Percentiles rank a stretch among this genome's conserved stretches.
phyloP scores from a whole-genome alignment of 164 flowering plant genomes.

The Taxillus chinensis region DNA sequence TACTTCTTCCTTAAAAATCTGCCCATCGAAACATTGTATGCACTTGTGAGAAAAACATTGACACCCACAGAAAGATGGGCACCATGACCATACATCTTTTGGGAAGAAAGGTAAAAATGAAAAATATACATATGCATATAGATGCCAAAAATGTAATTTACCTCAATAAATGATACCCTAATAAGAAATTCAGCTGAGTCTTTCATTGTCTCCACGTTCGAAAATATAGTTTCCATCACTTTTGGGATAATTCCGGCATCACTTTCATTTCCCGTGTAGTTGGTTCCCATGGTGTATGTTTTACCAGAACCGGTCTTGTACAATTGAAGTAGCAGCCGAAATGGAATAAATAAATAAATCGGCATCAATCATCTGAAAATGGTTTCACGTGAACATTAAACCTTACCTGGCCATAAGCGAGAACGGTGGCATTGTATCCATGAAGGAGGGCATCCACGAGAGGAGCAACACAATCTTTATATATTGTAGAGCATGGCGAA shows the following conservation, averaged over 20 bases:
- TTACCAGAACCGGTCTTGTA: slow-evolving; percentile 95
- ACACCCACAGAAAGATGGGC: background rate
- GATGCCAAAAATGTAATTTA: slow-evolving; percentile 9
- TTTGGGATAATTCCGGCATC: slow-evolving; percentile 64
- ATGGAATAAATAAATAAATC: background rate
- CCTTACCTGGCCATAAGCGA: slow-evolving; percentile 92
- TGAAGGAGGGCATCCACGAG: slow-evolving; percentile 72
- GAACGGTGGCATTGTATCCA: slow-evolving; percentile 94
- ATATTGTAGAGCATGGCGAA: slow-evolving; percentile 33
- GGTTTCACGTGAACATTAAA: background rate
- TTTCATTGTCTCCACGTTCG: slow-evolving; percentile 39
- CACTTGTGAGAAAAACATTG: background rate
- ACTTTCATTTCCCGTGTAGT: slow-evolving; percentile 55
- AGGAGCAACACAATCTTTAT: slow-evolving; percentile 69
- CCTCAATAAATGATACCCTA: slow-evolving; percentile 95
- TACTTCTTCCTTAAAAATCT: slow-evolving; percentile 98
- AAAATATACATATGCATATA: background rate
- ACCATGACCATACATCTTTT: background rate
- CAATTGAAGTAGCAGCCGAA: slow-evolving; percentile 2
- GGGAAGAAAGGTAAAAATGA: background rate
- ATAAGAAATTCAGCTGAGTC: slow-evolving; percentile 58
- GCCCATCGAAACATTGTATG: slow-evolving; percentile 3
- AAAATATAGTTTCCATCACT: slow-evolving; percentile 73
- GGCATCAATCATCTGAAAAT: too few species aligned
- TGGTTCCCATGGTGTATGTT: slow-evolving; percentile 97